Evolutionary conservation across 148 eudicot genomes (phyloP).

Genomic region (Dysphania ambrosioides): DNA sequence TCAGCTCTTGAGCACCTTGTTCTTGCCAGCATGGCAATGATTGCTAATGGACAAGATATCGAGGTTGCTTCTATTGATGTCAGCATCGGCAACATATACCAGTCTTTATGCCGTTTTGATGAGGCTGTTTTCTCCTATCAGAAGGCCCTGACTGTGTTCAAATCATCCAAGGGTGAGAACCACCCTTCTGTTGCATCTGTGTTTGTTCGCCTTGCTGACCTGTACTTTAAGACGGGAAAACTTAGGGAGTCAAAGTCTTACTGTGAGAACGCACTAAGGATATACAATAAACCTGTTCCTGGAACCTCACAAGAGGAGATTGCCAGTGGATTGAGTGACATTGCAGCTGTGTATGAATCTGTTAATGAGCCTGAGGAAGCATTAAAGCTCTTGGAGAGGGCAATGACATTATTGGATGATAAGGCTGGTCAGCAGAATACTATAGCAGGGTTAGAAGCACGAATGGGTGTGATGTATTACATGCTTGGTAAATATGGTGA

Average conservation of each 20-base stretch:
- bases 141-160: conserved; percentile 92
- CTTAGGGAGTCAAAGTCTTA: conserved; percentile 89
- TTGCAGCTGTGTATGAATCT: conserved; percentile 86
- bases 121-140: conserved; percentile 95
- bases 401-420: conserved; percentile 77
- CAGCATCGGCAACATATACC: conserved; percentile 88
- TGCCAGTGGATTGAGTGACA: conserved; percentile 81
- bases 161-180: conserved; percentile 93
- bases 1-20: conserved; percentile 95
- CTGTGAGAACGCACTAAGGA: conserved; percentile 91
- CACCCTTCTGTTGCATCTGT: conserved; percentile 97
- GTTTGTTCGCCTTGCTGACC: conserved; percentile 78
- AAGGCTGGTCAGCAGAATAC: conserved; percentile 90
- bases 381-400: conserved; percentile 70
- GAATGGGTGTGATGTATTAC: conserved; percentile 92
- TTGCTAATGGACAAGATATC: conserved; percentile 90
- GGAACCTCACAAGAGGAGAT: conserved; percentile 87
- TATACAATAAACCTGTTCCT: conserved; percentile 96
- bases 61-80: conserved; percentile 94
- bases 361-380: conserved; percentile 94
- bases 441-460: conserved; percentile 88
- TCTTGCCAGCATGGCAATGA: conserved; percentile 98
- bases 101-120: conserved; percentile 68
- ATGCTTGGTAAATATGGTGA: conserved; percentile 77
- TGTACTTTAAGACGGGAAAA: conserved; percentile 92